A percentile compares a stretch with the other conserved stretches of the same genome.
Conservation (phyloP, 2,329 filamentous ascomycete species). For the Meredithiella fracta region DNA sequence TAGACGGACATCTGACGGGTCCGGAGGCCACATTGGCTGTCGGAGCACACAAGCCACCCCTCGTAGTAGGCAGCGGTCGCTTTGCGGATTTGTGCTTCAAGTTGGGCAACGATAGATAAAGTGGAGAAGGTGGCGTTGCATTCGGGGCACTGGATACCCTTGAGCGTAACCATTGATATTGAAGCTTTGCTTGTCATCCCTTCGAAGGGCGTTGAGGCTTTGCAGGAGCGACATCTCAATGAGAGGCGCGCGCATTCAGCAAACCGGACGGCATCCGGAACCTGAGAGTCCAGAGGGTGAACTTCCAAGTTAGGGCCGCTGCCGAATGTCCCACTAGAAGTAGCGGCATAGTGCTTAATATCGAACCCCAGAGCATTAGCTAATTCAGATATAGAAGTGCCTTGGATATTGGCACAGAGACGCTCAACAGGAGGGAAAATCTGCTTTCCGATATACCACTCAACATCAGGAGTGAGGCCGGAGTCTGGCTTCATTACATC, state of each 20-base stretch:
- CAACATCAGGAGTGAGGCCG: constrained; percentile 70
- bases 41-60: constrained; percentile 79
- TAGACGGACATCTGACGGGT: constrained; percentile 90
- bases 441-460: constrained; percentile 96
- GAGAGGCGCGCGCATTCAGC: constrained; percentile 59
- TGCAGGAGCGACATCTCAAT: constrained; percentile 71
- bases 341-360: constrained; percentile 58
- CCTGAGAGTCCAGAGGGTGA: constrained; percentile 82
- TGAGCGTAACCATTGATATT: constrained; percentile 45
- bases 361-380: constrained; percentile 91
- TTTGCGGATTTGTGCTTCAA: constrained; percentile 67
- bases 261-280: constrained; percentile 82
- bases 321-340: constrained; percentile 24
- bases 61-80: constrained; percentile 80
- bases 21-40: constrained; percentile 67
- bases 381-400: constrained; percentile 76
- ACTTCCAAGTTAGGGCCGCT: constrained; percentile 45
- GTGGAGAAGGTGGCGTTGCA: constrained; percentile 52
- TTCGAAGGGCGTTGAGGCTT: constrained; percentile 54
- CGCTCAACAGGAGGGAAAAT: constrained; percentile 96
- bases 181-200: constrained; percentile 43
- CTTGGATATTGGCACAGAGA: constrained; percentile 86
- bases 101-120: constrained; percentile 65
- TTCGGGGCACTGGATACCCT: constrained; percentile 56
- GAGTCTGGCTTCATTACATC: constrained; percentile 68